Evolutionary conservation across 257 asterid genomes (phyloP), one percentile per base, ranked within the genome.

Genomic region (Solanum neorickii): DNA sequence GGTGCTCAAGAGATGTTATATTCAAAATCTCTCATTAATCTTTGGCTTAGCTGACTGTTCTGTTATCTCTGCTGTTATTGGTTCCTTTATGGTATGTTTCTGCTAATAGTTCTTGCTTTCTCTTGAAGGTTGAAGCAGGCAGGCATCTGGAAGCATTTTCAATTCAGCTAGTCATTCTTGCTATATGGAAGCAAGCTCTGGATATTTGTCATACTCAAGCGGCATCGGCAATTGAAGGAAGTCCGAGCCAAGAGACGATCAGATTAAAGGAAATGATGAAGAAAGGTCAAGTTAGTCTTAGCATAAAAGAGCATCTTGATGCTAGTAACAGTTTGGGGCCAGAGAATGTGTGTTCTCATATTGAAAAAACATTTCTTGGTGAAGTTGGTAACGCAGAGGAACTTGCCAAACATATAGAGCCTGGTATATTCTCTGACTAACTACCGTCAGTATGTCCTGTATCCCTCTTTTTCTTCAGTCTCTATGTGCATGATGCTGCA

Each of bases 131-230:
- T 84, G 94, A 91, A 88, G 94, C 92, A 86, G 92, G 92, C 88
- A 93, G 86, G 66, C 94, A 92, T 62, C 91, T 96, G 86, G 98
- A 95, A 89, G 98, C 98, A 89, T 96, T 96, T 87, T 94, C 98
- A 68, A 74, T 93, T 88, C 98, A 95, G 91, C 95, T 96, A 70
- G 96, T 94, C 69, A 92, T 91, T 93, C 98, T 96, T 90, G 98
- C 99, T 87, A 92, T 93, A 88, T 94, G 99, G 99, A 96, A 96
- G 94, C 96, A 96, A 91, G 98, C 98, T 41, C 84, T 96, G 89
- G 90, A 93, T 88, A 92, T 96, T 47, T 95, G 97, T 90, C 98
- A 93, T 86, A 90, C 98, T 44, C 94, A 92, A 90, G 96, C 98
- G 46, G 95, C 97, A 69, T 95, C 98, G 85, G 96, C 97, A 68